phyloP scores from a whole-genome alignment of 208 protist species.

The Trypanosoma rangeli region DNA sequence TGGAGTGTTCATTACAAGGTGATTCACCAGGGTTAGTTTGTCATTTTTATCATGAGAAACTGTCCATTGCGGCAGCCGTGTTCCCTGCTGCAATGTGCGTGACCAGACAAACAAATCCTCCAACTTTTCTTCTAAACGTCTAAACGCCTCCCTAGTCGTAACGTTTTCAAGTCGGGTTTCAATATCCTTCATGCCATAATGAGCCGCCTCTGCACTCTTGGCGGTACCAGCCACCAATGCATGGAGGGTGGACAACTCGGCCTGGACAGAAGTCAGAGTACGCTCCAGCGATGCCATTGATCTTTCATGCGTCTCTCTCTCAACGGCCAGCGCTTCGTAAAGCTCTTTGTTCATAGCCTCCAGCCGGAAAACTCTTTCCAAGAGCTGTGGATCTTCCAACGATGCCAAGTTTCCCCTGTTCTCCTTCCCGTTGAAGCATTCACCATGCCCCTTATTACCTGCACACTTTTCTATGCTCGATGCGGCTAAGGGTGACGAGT shows the following conservation, averaged over 20 bases:
- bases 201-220: conserved; percentile 21
- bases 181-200: conserved; percentile 3
- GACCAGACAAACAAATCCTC: background rate
- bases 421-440: background rate
- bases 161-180: conserved; percentile 7
- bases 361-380: conserved; percentile 4
- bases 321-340: background rate
- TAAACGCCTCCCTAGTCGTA: background rate
- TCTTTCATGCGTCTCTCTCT: conserved; percentile 7
- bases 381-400: background rate
- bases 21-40: background rate
- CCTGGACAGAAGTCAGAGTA: background rate
- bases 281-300: background rate
- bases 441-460: background rate
- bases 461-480: background rate
- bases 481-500: background rate
- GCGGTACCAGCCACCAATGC: conserved; percentile 6
- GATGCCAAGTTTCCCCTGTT: background rate
- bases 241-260: conserved; percentile 9
- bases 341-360: conserved; percentile 8
- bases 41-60: background rate
- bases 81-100: background rate
- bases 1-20: background rate
- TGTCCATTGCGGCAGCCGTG: background rate
- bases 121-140: background rate